These are phyloP conservation scores for Carnegiea gigantea DNA, from an alignment of 179 eudicot species.

Conservation along the genomic window DNA sequence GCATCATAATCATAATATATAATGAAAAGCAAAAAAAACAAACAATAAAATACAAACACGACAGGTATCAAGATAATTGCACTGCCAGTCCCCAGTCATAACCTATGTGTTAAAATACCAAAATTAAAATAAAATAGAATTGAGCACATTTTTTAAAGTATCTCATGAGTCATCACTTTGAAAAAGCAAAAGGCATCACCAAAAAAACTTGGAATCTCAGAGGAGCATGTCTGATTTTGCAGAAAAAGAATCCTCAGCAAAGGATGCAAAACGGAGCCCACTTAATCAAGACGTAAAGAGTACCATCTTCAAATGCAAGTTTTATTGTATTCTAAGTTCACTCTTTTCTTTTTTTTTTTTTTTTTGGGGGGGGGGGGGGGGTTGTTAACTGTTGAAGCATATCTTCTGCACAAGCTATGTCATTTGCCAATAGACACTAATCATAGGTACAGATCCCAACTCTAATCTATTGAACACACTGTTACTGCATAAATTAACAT, in stretches of 20 bases:
- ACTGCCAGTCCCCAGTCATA: neutral
- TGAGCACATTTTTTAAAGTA: neutral
- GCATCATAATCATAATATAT: neutral
- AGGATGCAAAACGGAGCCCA: slow-evolving; percentile 3
- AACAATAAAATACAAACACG: neutral
- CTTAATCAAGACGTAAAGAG: slow-evolving; percentile 13
- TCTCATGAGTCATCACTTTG: neutral
- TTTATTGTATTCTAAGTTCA: neutral
- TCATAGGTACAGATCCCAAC: too few species aligned
- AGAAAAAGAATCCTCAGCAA: neutral
- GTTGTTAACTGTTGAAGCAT: neutral
- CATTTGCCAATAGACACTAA: too few species aligned
- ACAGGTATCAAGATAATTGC: neutral
- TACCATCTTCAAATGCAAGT: slow-evolving; percentile 18
- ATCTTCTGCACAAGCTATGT: too few species aligned
- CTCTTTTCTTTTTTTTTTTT: neutral
- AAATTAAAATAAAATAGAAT: neutral
- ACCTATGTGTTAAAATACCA: too few species aligned
- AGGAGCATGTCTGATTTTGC: slow-evolving; percentile 16
- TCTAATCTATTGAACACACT: too few species aligned
- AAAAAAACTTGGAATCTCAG: slow-evolving; percentile 18
- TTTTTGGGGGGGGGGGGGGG: neutral
- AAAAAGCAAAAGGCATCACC: slow-evolving; percentile 9
- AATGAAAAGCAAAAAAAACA: too few species aligned
- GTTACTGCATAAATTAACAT: neutral